A percentile compares a stretch with the other conserved stretches of the same genome.
Conservation (phyloP, 2,329 filamentous ascomycete species). For the Lachnellula subtilissima region DNA sequence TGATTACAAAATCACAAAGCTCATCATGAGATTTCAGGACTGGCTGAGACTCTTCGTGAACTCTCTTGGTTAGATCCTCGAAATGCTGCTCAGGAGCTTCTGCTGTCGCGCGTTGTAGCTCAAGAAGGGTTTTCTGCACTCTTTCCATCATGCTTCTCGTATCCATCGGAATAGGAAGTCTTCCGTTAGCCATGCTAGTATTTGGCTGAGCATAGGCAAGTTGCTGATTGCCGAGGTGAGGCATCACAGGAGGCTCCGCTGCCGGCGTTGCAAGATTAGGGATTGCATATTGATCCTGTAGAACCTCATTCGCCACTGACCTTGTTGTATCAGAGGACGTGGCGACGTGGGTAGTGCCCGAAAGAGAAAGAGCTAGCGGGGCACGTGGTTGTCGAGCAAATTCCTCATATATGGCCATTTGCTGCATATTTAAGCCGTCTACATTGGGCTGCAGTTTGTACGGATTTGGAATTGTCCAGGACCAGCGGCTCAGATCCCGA, state of each 20-base stretch:
- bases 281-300: slow-evolving; percentile 59
- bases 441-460: slow-evolving; percentile 73
- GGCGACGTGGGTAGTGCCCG: slow-evolving; percentile 51
- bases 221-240: slow-evolving; percentile 46
- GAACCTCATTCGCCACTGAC: slow-evolving; percentile 57
- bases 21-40: slow-evolving; percentile 60
- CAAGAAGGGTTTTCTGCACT: slow-evolving; percentile 52
- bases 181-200: slow-evolving; percentile 45
- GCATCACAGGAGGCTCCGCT: slow-evolving; percentile 52
- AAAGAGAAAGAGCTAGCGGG: slow-evolving; percentile 38
- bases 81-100: slow-evolving; percentile 57
- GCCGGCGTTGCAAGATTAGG: slow-evolving; percentile 51
- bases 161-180: slow-evolving; percentile 45
- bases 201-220: slow-evolving; percentile 53
- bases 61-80: slow-evolving; percentile 39
- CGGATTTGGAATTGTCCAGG: slow-evolving; percentile 87
- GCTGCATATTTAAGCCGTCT: slow-evolving; percentile 79
- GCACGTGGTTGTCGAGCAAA: slow-evolving; percentile 81
- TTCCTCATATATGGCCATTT: slow-evolving; percentile 94
- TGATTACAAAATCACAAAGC: slow-evolving; percentile 57
- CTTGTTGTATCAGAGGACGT: slow-evolving; percentile 58
- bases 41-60: slow-evolving; percentile 47
- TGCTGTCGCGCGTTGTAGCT: slow-evolving; percentile 50
- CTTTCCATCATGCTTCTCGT: slow-evolving; percentile 48
- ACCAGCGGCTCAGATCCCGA: slow-evolving; percentile 79